Evolutionary conservation across 2,329 filamentous ascomycete genomes (phyloP).

Genomic region (Colletotrichum sp.): DNA sequence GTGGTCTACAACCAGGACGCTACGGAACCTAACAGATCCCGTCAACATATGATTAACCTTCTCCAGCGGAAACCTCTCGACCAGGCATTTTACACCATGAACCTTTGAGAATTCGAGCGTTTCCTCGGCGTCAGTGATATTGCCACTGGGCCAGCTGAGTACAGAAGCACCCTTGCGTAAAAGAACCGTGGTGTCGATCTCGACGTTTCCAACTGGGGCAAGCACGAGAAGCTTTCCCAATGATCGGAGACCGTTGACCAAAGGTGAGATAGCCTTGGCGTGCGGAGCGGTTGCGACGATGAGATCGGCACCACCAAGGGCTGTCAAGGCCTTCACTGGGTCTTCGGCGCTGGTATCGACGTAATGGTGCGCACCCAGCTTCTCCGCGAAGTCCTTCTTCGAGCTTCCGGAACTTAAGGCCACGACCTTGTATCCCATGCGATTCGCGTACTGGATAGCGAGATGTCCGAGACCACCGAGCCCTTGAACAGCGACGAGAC

Average conservation of each 20-base stretch:
- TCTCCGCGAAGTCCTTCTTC: slow-evolving; percentile 70
- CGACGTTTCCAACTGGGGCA: slow-evolving; percentile 51
- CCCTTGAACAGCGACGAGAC: slow-evolving; percentile 65
- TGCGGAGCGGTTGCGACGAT: slow-evolving; percentile 70
- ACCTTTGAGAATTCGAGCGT: slow-evolving; percentile 68
- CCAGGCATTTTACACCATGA: slow-evolving; percentile 67
- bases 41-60: slow-evolving; percentile 45
- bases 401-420: slow-evolving; percentile 69
- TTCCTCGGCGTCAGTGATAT: slow-evolving; percentile 67
- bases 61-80: slow-evolving; percentile 67
- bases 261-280: slow-evolving; percentile 53
- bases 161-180: slow-evolving; percentile 61
- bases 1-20: slow-evolving; percentile 45
- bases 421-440: slow-evolving; percentile 77
- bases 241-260: slow-evolving; percentile 58
- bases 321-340: slow-evolving; percentile 49
- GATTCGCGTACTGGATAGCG: slow-evolving; percentile 75
- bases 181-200: slow-evolving; percentile 45
- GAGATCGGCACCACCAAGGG: slow-evolving; percentile 66
- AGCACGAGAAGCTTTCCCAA: slow-evolving; percentile 66
- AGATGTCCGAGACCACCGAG: slow-evolving; percentile 79
- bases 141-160: slow-evolving; percentile 67
- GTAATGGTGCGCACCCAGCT: slow-evolving; percentile 49
- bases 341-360: slow-evolving; percentile 58
- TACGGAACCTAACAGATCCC: slow-evolving; percentile 49